A percentile compares a stretch with the other conserved stretches of the same genome.
These are phyloP conservation scores for Blastobotrys mokoenaii DNA, from an alignment of 805 yeast species.

Conservation along the genomic window DNA sequence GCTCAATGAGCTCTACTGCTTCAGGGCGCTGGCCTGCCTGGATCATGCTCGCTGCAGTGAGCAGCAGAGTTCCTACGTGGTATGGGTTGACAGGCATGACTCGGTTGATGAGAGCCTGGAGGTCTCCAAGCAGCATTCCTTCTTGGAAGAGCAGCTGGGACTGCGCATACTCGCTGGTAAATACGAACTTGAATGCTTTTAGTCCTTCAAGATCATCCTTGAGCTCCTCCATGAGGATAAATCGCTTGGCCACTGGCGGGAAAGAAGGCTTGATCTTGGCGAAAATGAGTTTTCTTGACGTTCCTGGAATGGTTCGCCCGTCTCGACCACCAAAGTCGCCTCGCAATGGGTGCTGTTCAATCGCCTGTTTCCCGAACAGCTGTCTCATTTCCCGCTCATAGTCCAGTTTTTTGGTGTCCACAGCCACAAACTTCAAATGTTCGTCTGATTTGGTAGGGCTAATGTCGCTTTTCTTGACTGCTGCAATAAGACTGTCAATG, in stretches of 20 bases:
- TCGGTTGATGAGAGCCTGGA: constrained; percentile 55
- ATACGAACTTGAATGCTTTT: constrained; percentile 46
- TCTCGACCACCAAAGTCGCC: constrained; percentile 80
- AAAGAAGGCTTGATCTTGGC: constrained; percentile 74
- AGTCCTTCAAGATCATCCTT: constrained; percentile 20
- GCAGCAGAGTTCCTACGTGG: constrained; percentile 69
- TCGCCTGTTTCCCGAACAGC: constrained; percentile 51
- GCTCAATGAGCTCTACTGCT: constrained; percentile 66
- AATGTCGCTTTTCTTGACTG: constrained; percentile 1
- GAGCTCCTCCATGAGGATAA: constrained; percentile 43
- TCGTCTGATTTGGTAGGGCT: constrained; percentile 17
- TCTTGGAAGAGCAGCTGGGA: constrained; percentile 41
- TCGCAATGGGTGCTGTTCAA: constrained; percentile 21
- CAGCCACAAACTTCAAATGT: constrained; percentile 30
- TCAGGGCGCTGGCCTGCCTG: constrained; percentile 69
- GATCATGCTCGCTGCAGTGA: constrained; percentile 62
- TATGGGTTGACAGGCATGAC: constrained; percentile 52
- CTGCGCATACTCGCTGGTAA: constrained; percentile 33
- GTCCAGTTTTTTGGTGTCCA: constrained; percentile 50
- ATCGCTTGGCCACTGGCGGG: constrained; percentile 61
- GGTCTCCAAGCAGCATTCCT: constrained; percentile 57
- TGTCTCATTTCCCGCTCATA: constrained; percentile 67
- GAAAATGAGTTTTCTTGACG: constrained; percentile 54
- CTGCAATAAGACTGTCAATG: constrained; percentile 12
- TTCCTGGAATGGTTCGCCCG: constrained; percentile 64